Evolutionary conservation across 1,284 basidiomycete genomes (phyloP), one percentile per base, ranked within the genome.

Genomic region (Caloboletus inedulis): DNA sequence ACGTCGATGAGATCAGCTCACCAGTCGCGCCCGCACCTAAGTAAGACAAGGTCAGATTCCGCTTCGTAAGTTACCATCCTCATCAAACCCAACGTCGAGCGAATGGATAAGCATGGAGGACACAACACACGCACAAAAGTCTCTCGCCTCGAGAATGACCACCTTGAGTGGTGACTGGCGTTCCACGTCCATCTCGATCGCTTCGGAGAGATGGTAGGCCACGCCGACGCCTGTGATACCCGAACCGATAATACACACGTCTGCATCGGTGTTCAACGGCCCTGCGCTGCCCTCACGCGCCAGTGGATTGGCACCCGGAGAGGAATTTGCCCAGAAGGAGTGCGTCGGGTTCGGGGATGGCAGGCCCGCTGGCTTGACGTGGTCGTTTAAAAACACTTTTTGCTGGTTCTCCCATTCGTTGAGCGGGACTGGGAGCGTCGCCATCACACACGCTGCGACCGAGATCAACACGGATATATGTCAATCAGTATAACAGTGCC

Each of bases 1-100:
- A 16, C n/a, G 35, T 30, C 14, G 18, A 16, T 40, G n/a, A 33
- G 14, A 13, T 61, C 12, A 12, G 19, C 69, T 47, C 54, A 85
- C 87, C 88, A 44, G 88, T 91, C 23, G 89, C 89, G n/a, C 88
- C 89, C 33, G 85, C 83, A 65, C 88, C 89, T 23, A 23, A 23
- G 19, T 23, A 23, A 23, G 19, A 29, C 1, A 35, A 16, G 4
- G 41, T 58, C 33, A 63, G 47, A 35, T 7, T 29, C 18, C 8
- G 6, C n/a, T 29, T 21, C 13, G 13, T 47, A n/a, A n/a, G n/a
- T 12, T 19, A 9, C 19, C 25, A 43, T 44, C 16, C 8, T 12
- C 16, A 3, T 33, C 25, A 21, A 37, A 37, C 34, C 16, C 19
- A 41, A 13, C 27, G 6, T 16, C 36, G 35, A 46, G 54, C 44